Percentiles rank a stretch among this genome's conserved stretches.
Evolutionary conservation across 257 asterid genomes (phyloP).

Genomic region (Gentiana macrophylla): DNA sequence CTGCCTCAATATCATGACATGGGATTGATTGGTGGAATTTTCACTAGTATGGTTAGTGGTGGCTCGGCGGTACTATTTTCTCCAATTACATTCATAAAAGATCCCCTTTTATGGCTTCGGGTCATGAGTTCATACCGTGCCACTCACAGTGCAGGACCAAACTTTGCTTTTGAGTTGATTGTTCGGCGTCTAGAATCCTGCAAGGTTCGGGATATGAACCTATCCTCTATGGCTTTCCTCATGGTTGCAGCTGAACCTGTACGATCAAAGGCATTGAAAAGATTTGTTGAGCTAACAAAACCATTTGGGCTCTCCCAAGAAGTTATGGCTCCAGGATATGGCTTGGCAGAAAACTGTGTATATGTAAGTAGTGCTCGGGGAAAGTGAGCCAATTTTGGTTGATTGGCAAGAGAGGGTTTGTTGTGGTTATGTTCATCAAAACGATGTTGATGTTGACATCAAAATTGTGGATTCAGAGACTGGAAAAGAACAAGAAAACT

Average conservation of each 20-base stretch:
- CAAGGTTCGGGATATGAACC: constrained; percentile 24
- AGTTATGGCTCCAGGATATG: constrained; percentile 64
- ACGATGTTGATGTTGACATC: constrained; percentile 29
- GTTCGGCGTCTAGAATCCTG: constrained; percentile 37
- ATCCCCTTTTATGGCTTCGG: constrained; percentile 51
- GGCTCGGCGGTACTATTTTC: constrained; percentile 56
- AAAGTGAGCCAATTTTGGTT: constrained; percentile 30
- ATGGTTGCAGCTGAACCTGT: constrained; percentile 71
- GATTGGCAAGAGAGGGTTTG: constrained; percentile 67
- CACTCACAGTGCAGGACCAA: constrained; percentile 73
- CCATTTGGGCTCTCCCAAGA: constrained; percentile 43
- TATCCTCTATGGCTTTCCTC: constrained; percentile 51
- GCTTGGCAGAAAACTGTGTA: constrained; percentile 70
- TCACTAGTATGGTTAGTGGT: constrained; percentile 56
- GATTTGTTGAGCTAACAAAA: constrained; percentile 39
- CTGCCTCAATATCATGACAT: constrained; percentile 71
- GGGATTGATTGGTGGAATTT: constrained; percentile 67
- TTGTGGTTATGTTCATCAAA: constrained; percentile 33
- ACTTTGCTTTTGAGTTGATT: constrained; percentile 54
- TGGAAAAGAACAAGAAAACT: constrained; percentile 23
- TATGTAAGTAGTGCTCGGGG: constrained; percentile 64
- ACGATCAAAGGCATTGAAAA: constrained; percentile 35
- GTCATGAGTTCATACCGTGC: constrained; percentile 36
- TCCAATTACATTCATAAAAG: constrained; percentile 45
- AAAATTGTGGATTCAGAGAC: constrained; percentile 46